These are phyloP conservation scores for Penicillium freii DNA, from an alignment of 2,329 filamentous ascomycete species.

Conservation along the genomic window DNA sequence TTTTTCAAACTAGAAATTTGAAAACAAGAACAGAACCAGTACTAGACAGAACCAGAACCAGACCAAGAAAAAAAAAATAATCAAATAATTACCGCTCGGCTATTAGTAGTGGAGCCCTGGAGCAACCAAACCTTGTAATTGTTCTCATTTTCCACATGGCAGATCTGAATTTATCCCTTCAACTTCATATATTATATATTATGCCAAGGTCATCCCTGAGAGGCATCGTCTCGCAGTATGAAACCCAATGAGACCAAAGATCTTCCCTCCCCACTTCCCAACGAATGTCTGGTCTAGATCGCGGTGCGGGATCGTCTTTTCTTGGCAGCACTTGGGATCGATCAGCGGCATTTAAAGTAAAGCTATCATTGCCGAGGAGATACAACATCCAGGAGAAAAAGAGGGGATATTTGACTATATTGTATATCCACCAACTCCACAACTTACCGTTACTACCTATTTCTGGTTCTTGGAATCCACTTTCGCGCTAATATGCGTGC, in stretches of 20 bases:
- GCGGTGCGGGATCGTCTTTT: not conserved
- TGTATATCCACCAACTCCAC: not conserved
- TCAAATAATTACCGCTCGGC: slow-evolving; percentile 1
- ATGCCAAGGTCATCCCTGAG: not conserved
- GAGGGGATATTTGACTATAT: not conserved
- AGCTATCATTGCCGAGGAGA: not conserved
- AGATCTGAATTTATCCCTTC: not conserved
- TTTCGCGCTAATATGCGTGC: not conserved
- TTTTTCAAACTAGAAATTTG: not conserved
- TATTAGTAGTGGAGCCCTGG: not conserved
- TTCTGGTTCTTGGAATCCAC: not conserved
- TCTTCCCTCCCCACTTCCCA: not conserved
- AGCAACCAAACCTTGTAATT: not conserved
- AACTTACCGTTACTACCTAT: not conserved
- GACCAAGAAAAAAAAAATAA: not conserved
- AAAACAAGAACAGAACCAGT: not conserved
- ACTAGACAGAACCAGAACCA: not conserved
- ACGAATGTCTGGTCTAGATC: slow-evolving; percentile 2
- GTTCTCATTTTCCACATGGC: not conserved
- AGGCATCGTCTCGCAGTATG: not conserved
- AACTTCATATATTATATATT: not conserved
- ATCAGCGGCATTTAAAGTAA: not conserved
- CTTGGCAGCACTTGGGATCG: not conserved
- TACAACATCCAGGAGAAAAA: not conserved
- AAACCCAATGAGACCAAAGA: not conserved